Base-by-base conservation (phyloP, 441 rosid genomes). In the Mallotus japonicus region DNA sequence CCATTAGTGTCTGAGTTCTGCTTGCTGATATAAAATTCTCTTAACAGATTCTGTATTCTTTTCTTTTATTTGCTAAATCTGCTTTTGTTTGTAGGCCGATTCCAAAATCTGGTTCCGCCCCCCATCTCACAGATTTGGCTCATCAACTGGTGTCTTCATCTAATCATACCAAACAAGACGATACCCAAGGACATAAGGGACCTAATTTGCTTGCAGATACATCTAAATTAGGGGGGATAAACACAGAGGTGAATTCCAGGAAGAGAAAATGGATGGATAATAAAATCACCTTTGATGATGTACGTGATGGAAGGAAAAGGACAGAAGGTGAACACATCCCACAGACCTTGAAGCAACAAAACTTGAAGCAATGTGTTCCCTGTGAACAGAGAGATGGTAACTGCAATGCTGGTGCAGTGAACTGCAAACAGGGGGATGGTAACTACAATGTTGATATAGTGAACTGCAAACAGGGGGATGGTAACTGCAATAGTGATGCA, bases 31-130 rank as follows among this genome's bases (percentile, higher is more conserved):
- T 14, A 24, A 53, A 14, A 14, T 14, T 53, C n/a, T 17, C 17
- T 20, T 47, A 47, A 17, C 5, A 57, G 2, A 57, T 50, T 19
- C 6, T 51, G 54, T 44, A 9, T 42, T 46, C 8, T 53, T 32
- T 64, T 50, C 32, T 49, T 22, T 65, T 37, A 14, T 15, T 61
- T 47, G 47, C 66, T 71, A 60, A 46, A 58, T 54, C 49, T 58
- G 22, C 7, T n/a, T 54, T 28, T n/a, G 6, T 28, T 34, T 50
- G 13, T 65, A 67, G 73, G 73, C 62, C 70, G 14, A 54, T 62
- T 24, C 65, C 37, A 49, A 66, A 56, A 46, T 60, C 70, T 57
- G 44, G 57, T 22, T 61, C 66, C 46, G 76, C 73, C 15, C 15
- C 44, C 42, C 56, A 10, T 40, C 67, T 72, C n/a, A 60, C 70